Conservation (phyloP, 139 green algal species). For the Picochlorum sp. region DNA sequence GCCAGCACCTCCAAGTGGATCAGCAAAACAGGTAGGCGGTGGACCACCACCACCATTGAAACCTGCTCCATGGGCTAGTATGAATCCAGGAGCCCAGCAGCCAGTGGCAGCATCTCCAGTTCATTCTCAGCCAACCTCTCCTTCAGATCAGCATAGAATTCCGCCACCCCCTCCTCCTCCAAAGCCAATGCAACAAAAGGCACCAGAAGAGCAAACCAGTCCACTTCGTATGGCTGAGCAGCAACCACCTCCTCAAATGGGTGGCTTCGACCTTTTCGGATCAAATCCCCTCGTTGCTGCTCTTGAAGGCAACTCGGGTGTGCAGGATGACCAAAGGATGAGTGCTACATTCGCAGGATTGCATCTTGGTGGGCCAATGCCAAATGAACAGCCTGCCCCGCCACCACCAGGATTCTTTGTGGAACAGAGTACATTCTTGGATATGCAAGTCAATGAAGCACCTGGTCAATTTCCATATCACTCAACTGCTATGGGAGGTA, state of each 20-base stretch:
- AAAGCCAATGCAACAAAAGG: background rate
- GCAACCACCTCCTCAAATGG: background rate
- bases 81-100: slow-evolving; percentile 2
- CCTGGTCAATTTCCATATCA: background rate
- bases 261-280: background rate
- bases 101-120: background rate
- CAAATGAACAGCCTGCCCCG: background rate
- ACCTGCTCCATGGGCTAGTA: slow-evolving; percentile 20
- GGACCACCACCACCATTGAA: slow-evolving; percentile 15
- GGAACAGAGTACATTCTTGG: background rate
- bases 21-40: background rate
- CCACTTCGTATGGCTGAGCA: background rate
- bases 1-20: background rate
- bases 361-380: background rate
- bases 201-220: background rate
- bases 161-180: slow-evolving; percentile 4
- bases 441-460: background rate
- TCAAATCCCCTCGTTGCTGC: slow-evolving; percentile 1
- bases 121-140: background rate
- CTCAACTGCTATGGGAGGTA: background rate
- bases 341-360: background rate
- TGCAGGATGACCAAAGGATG: background rate
- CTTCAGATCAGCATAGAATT: background rate
- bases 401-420: background rate
- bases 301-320: background rate